Evolutionary conservation across 1,284 basidiomycete species (phyloP).

Genomic region (Termitomyces sp.): DNA sequence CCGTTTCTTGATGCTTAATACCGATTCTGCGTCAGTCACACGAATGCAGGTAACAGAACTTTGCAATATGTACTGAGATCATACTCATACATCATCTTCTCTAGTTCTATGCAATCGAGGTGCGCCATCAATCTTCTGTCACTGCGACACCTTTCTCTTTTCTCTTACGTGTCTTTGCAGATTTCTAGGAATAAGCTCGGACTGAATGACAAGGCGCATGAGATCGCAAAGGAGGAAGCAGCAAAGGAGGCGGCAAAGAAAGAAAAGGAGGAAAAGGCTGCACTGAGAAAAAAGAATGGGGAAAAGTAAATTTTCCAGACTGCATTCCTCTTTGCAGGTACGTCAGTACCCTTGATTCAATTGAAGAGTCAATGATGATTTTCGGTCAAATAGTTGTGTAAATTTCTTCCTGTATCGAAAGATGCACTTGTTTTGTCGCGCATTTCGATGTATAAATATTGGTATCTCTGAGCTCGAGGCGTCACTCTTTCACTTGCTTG

Average conservation of each 20-base stretch:
- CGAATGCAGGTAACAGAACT: slow-evolving; percentile 57
- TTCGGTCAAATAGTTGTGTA: background rate
- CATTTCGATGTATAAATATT: background rate
- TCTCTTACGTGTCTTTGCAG: slow-evolving; percentile 28
- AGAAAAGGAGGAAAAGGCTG: slow-evolving; percentile 34
- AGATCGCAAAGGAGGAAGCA: slow-evolving; percentile 69
- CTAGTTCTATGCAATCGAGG: slow-evolving; percentile 90
- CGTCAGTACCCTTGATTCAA: background rate
- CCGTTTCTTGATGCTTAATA: background rate
- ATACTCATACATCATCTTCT: background rate
- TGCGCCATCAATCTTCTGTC: slow-evolving; percentile 22
- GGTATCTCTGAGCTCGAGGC: background rate
- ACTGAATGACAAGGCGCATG: slow-evolving; percentile 87
- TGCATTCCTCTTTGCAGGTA: background rate
- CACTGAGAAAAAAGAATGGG: slow-evolving; percentile 30
- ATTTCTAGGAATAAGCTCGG: slow-evolving; percentile 91
- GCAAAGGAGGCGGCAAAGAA: slow-evolving; percentile 54
- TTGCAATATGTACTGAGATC: background rate
- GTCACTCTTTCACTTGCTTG: background rate
- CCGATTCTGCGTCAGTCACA: slow-evolving; percentile 43
- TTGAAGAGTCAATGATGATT: background rate
- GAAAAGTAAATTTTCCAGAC: slow-evolving; percentile 18
- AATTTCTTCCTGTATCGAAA: background rate
- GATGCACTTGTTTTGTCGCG: background rate
- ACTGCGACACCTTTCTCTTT: background rate